These are phyloP conservation scores for Paraphoma chrysanthemicola DNA, from an alignment of 2,329 filamentous ascomycete genomes.

Conservation along the genomic window DNA sequence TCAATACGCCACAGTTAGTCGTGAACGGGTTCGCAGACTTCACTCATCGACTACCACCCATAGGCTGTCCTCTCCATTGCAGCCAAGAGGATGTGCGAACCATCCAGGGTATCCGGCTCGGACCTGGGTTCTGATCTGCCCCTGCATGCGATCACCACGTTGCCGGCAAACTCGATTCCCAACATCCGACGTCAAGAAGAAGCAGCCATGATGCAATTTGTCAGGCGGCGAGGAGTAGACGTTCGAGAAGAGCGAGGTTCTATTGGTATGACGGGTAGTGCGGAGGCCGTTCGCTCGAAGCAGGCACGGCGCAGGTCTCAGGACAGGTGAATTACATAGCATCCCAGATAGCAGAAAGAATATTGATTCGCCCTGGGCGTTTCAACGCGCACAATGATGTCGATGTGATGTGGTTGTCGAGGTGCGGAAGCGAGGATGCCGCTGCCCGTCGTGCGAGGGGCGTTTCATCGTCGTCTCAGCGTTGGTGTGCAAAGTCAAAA, in stretches of 20 bases:
- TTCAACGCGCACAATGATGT: slow-evolving; percentile 18
- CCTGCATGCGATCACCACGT: slow-evolving; percentile 3
- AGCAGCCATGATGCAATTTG: slow-evolving; percentile 4
- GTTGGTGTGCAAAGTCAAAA: slow-evolving; percentile 7
- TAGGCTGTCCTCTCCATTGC: too few species aligned
- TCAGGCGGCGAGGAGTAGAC: slow-evolving; percentile 6
- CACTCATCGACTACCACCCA: too few species aligned
- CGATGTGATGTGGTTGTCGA: slow-evolving; percentile 14
- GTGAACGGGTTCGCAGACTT: too few species aligned
- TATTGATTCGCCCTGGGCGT: slow-evolving; percentile 17
- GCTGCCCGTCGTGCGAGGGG: slow-evolving; percentile 22
- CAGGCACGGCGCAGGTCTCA: slow-evolving; percentile 19
- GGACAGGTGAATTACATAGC: slow-evolving; percentile 14
- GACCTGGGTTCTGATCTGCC: background rate
- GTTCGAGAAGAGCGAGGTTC: background rate
- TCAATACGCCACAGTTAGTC: too few species aligned
- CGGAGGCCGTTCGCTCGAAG: slow-evolving; percentile 18
- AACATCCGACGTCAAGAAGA: background rate
- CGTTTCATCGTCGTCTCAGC: slow-evolving; percentile 45
- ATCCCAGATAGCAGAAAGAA: slow-evolving; percentile 1
- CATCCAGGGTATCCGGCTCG: background rate
- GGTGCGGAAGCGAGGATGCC: slow-evolving; percentile 22
- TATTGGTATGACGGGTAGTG: slow-evolving; percentile 7
- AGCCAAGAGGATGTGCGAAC: too few species aligned
- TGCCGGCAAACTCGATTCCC: background rate